Base-by-base conservation (phyloP, 2,329 filamentous ascomycete genomes). In the Epichloe uncinata region DNA sequence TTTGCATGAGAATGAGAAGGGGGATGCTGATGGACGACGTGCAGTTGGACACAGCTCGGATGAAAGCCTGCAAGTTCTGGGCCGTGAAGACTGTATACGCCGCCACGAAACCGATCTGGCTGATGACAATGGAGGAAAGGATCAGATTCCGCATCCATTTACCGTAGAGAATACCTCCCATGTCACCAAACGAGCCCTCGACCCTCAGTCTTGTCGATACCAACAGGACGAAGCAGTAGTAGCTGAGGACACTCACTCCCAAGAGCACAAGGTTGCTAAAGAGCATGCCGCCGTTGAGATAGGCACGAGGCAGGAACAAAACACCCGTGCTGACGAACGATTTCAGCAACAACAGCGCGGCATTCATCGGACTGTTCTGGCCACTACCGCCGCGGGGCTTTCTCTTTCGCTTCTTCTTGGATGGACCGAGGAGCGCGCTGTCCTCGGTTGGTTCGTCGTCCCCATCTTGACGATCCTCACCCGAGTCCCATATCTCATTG, bases 301-400 rank as follows among this genome's bases (percentile, higher is more conserved):
- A 98, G 4, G 93, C 91, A 45, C 89, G 82, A 0, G 91, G 91
- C 35, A 97, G 72, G 70, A 97, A 97, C 15, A 97, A 73, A 8
- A 97, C 91, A 50, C 91, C 91, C 0, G 93, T 98, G 18, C 94
- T 94, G 45, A 98, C 93, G 63, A 98, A 98, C 0, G 91, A 97
- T 72, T 98, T 98, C 56, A 98, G 80, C 41, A 98, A 74, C 49
- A 98, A 75, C 57, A 96, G 68, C 11, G 86, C 83, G 9, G 93
- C 91, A 54, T 85, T 87, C 55, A 81, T 82, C 3, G 86, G 82
- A 46, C 80, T 85, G 58, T 87, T 90, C 49, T 82, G 89, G 38
- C 90, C 87, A 53, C 77, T 81, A 22, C 81, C 79, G 48, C 82
- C 78, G 41, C 87, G 83, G 47, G 79, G 74, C 71, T 88, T 91